Base-by-base conservation (phyloP, 2,329 filamentous ascomycete species). In the Didymella exigua region DNA sequence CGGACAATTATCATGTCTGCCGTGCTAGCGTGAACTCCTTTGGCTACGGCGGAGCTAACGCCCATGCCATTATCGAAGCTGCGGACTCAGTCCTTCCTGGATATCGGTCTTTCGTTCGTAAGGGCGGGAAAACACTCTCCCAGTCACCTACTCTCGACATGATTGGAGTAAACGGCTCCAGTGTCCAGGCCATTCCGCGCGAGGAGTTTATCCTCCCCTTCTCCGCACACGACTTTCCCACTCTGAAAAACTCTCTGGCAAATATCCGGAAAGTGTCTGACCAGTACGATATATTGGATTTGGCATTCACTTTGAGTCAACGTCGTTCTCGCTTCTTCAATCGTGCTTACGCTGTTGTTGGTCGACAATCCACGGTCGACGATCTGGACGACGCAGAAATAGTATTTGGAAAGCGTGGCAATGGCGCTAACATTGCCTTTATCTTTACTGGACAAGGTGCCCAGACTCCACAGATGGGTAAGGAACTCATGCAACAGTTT, bases 31-130 rank as follows among this genome's bases (percentile, higher is more conserved):
- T 68, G 3, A 68, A 67, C 38, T 65, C 60, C 3, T 69, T 69
- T 31, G 68, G 68, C 0, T 65, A 50, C 40, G 67, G 68, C 2
- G 68, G 68, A 5, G 33, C 65, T 1, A 71, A 70, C 44, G 58
- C 58, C 3, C 68, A 71, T 33, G 68, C 56, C 8, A 54, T 70
- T 14, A 4, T 70, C 5, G 67, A 26, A 26, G 14, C 13, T 38
- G 19, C 24, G 27, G 34, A 30, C n/a, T 27, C 21, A 16, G 11
- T 27, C 13, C 6, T 41, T 24, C 23, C 23, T 41, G 38, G 48
- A 11, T 31, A 31, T 10, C 5, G 13, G 4, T 31, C 29, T 14
- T 31, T 31, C 29, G 29, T 31, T 10, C 29, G 29, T 4, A 31
- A 31, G 13, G 29, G 29, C 8, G 13, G 5, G 5, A 31, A 31